phyloP scores from a whole-genome alignment of 176 grass and related monocot genomes.

The Secale cereale region DNA sequence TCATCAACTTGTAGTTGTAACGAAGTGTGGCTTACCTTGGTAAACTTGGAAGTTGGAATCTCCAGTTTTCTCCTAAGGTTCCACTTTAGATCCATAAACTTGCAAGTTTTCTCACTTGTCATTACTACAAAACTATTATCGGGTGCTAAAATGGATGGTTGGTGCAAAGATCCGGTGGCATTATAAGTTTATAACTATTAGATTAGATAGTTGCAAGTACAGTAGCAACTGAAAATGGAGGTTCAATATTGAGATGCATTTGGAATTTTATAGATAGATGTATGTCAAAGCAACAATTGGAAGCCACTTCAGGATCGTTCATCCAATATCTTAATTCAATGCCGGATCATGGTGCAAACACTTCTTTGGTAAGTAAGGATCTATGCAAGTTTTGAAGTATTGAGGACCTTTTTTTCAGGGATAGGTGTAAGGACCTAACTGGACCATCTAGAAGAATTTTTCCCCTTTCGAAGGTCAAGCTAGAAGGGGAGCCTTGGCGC shows the following conservation, averaged over 20 bases:
- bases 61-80: not conserved
- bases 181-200: slow-evolving; percentile 14
- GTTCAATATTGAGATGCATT: not conserved
- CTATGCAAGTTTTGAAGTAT: not conserved
- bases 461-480: no score
- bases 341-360: not conserved
- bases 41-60: not conserved
- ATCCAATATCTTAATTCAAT: not conserved
- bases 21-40: not conserved
- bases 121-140: not conserved
- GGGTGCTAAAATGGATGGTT: not conserved
- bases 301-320: not conserved
- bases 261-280: no score
- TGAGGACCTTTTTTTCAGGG: no score
- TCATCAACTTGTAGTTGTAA: not conserved
- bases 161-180: not conserved
- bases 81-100: not conserved
- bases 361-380: not conserved
- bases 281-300: not conserved
- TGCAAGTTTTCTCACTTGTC: not conserved
- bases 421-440: not conserved
- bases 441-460: not conserved
- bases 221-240: slow-evolving; percentile 9
- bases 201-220: not conserved
- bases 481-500: no score